Evolutionary conservation across 176 grass and related monocot genomes (phyloP).

Genomic region (Olyra latifolia): DNA sequence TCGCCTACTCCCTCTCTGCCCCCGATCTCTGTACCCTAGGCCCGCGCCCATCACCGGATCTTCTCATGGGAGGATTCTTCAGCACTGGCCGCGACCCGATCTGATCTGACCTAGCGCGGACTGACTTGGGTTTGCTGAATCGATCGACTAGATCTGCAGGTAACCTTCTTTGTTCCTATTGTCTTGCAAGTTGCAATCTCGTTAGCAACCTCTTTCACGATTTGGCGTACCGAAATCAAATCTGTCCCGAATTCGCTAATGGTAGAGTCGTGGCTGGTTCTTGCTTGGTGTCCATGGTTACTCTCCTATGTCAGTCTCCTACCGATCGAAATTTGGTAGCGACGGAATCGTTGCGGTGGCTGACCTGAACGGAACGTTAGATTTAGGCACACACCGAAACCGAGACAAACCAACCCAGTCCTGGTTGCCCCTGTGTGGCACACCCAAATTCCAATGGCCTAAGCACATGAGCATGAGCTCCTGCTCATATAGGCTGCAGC

Average conservation of each 20-base stretch:
- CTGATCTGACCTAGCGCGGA: background rate
- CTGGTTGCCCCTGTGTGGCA: background rate
- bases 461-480: background rate
- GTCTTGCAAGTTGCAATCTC: background rate
- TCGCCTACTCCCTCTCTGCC: background rate
- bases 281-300: background rate
- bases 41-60: background rate
- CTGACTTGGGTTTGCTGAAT: background rate
- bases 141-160: slow-evolving; percentile 1
- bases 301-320: background rate
- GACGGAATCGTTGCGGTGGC: background rate
- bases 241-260: background rate
- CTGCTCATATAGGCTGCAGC: background rate
- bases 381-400: background rate
- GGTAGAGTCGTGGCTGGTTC: background rate
- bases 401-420: background rate
- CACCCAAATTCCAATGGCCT: background rate
- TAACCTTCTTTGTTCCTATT: background rate
- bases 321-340: background rate
- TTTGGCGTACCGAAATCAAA: background rate
- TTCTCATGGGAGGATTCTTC: background rate
- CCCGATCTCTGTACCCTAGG: background rate
- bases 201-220: background rate
- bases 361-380: background rate
- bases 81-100: background rate